Percentiles rank a stretch among this genome's conserved stretches.
phyloP scores from a whole-genome alignment of 495 filamentous ascomycete species.

The Cryomyces minteri region DNA sequence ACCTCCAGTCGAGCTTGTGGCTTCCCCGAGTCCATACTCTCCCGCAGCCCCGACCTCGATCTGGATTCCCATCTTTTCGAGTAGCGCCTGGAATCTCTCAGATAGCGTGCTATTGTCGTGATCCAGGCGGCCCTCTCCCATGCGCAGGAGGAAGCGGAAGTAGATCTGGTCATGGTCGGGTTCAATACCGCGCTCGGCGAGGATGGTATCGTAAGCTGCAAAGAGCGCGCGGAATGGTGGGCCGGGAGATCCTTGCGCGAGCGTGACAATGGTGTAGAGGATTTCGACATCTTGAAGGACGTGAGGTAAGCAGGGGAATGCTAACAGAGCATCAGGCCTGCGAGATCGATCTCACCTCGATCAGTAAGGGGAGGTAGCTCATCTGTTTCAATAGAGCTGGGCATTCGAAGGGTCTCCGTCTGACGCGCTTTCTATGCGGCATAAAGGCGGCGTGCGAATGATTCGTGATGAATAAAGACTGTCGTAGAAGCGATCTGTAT shows the following conservation, averaged over 20 bases:
- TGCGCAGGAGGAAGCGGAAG: slow-evolving; percentile 61
- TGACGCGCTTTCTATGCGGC: not conserved
- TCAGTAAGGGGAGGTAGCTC: slow-evolving; percentile 28
- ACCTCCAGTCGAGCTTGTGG: slow-evolving; percentile 12
- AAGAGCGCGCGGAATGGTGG: slow-evolving; percentile 66
- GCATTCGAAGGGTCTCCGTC: slow-evolving; percentile 12
- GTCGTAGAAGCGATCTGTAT: not conserved
- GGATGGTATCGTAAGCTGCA: slow-evolving; percentile 54
- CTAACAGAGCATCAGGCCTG: not conserved
- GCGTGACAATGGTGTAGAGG: slow-evolving; percentile 55
- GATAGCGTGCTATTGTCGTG: slow-evolving; percentile 25
- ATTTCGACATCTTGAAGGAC: slow-evolving; percentile 48
- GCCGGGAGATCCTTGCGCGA: slow-evolving; percentile 47
- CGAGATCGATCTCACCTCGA: slow-evolving; percentile 33
- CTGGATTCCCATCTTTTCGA: slow-evolving; percentile 47
- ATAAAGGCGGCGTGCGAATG: not conserved
- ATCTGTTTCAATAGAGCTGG: slow-evolving; percentile 8
- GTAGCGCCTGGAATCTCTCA: slow-evolving; percentile 45
- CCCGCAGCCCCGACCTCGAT: slow-evolving; percentile 35
- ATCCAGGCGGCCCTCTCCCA: slow-evolving; percentile 35
- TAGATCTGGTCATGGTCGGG: slow-evolving; percentile 55
- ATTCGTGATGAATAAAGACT: too few relatives aligned
- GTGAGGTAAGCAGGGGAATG: not conserved
- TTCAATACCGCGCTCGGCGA: slow-evolving; percentile 46
- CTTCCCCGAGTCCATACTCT: slow-evolving; percentile 19